These are phyloP conservation scores for Salix purpurea DNA, from an alignment of 345 rosid species.

Conservation along the genomic window DNA sequence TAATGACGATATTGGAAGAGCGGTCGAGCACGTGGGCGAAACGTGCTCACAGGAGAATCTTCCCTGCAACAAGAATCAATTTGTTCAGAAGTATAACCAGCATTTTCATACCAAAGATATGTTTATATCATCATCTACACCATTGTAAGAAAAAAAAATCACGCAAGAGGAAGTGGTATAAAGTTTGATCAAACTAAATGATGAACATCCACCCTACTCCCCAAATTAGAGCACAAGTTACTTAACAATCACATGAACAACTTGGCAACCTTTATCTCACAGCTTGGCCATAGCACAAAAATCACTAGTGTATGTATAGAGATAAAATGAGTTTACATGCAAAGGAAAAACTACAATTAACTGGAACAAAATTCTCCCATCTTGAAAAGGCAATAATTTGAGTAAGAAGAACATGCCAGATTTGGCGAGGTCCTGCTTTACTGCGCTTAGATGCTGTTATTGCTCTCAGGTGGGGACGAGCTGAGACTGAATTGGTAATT, in stretches of 20 bases:
- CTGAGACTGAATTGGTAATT: conserved; percentile 66
- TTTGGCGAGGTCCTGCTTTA: conserved; percentile 72
- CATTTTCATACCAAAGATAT: neutral
- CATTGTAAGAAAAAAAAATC: neutral
- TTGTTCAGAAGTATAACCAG: conserved; percentile 3
- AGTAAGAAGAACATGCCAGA: conserved; percentile 53
- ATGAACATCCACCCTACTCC: neutral
- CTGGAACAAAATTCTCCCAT: neutral
- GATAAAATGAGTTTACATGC: neutral
- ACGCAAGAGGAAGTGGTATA: neutral
- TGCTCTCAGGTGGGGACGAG: conserved; percentile 75
- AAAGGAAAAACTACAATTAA: neutral
- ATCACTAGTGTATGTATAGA: neutral
- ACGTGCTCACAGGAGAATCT: conserved; percentile 79
- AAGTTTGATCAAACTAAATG: neutral
- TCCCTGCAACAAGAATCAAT: conserved; percentile 56
- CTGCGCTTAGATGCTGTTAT: conserved; percentile 88
- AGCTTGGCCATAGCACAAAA: neutral
- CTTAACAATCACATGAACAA: neutral
- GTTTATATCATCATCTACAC: neutral
- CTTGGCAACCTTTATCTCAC: neutral
- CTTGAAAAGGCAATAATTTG: conserved; percentile 17
- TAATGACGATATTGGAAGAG: conserved; percentile 98
- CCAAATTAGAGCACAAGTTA: conserved; percentile 1
- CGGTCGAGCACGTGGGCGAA: conserved; percentile 84